These are phyloP conservation scores for Pisolithus thermaeus DNA, from an alignment of 1,284 basidiomycete genomes.

Conservation along the genomic window DNA sequence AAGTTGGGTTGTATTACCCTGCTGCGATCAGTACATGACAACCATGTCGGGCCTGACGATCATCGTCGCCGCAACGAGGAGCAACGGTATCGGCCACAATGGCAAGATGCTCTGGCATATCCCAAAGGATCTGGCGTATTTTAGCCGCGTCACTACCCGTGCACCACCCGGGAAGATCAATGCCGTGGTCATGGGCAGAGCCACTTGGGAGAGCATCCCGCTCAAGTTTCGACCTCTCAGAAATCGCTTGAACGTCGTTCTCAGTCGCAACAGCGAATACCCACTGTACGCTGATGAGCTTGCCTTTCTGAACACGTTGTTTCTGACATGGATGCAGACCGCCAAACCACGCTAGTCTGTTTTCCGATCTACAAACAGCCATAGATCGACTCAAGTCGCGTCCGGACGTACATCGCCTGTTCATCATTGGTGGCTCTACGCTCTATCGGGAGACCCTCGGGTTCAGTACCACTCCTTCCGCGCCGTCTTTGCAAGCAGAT, in stretches of 20 bases:
- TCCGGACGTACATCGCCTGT: constrained; percentile 44
- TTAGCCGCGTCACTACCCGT: constrained; percentile 70
- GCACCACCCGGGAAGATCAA: constrained; percentile 60
- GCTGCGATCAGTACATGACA: too few species aligned
- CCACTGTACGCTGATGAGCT: constrained; percentile 50
- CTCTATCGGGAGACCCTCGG: constrained; percentile 72
- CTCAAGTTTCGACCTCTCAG: constrained; percentile 78
- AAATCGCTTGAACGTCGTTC: constrained; percentile 75
- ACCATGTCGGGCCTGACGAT: constrained; percentile 66
- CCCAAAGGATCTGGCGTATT: constrained; percentile 90
- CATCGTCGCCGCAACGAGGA: constrained; percentile 87
- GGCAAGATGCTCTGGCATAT: constrained; percentile 86
- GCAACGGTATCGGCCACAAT: constrained; percentile 83
- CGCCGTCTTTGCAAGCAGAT: constrained; percentile 47
- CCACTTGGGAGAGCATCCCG: constrained; percentile 99
- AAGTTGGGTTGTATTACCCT: too few species aligned
- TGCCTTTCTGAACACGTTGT: neutral
- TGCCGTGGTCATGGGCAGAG: constrained; percentile 92
- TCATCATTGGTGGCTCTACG: constrained; percentile 89
- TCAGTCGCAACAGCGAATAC: constrained; percentile 62
- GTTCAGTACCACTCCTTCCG: constrained; percentile 22
- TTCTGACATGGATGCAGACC: constrained; percentile 4
- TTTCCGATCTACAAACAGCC: constrained; percentile 16
- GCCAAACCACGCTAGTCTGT: constrained; percentile 11
- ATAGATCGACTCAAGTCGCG: constrained; percentile 13